These are phyloP conservation scores for Xylariaceae sp. DNA, from an alignment of 2,329 filamentous ascomycete species.

Conservation along the genomic window DNA sequence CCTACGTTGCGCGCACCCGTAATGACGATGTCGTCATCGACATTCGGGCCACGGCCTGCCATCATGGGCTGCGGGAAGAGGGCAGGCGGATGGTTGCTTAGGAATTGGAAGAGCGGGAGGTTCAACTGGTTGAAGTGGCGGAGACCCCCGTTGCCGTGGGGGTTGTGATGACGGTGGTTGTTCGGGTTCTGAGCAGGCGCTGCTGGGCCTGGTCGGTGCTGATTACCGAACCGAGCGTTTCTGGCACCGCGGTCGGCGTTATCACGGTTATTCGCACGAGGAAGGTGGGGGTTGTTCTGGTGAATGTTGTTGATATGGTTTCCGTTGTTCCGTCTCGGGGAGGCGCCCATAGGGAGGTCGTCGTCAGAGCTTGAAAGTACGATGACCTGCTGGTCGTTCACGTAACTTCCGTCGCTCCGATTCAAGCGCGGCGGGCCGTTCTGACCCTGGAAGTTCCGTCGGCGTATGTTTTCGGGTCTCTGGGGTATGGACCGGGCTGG, in stretches of 20 bases:
- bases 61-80: constrained; percentile 1
- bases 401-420: constrained; percentile 31
- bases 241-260: constrained; percentile 8
- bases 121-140: constrained; percentile 17
- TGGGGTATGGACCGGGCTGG: constrained; percentile 6
- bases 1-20: constrained; percentile 22
- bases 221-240: constrained; percentile 9
- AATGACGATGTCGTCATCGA: constrained; percentile 28
- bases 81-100: constrained; percentile 1
- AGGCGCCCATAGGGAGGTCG: constrained; percentile 20
- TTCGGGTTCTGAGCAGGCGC: neutral
- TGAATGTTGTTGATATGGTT: constrained; percentile 1
- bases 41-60: constrained; percentile 14
- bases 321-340: constrained; percentile 5
- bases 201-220: constrained; percentile 1
- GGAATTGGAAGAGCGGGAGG: constrained; percentile 23
- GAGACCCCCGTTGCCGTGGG: neutral
- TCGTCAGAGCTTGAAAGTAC: constrained; percentile 31
- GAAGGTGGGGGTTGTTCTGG: constrained; percentile 3
- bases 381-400: constrained; percentile 26
- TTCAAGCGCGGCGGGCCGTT: constrained; percentile 28
- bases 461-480: constrained; percentile 22
- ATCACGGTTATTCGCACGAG: constrained; percentile 1
- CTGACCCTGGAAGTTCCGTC: constrained; percentile 24
- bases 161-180: neutral